Base-by-base conservation (phyloP, 2,329 filamentous ascomycete species). In the Hymenoscyphus occultus region DNA sequence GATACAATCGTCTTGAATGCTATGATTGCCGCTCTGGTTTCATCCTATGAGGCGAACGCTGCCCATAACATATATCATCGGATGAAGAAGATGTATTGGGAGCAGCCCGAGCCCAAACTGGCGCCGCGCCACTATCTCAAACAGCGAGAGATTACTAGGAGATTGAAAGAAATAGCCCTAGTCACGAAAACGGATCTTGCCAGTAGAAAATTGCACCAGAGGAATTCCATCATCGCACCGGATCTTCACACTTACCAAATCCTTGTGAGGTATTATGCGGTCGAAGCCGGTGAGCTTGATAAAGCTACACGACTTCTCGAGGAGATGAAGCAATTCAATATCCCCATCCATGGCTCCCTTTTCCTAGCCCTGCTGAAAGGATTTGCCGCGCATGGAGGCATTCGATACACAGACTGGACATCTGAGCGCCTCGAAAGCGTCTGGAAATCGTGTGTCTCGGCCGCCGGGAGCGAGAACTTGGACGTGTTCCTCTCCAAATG, bases 1-100 rank as follows among this genome's bases (percentile, higher is more conserved):
- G 94, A 98, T 76, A 93, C 91, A 0, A 83, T 90, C 2, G 90
- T 93, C 14, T 82, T 98, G 76, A 98, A 98, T 74, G 91, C 90
- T 71, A 87, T 97, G 72, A 91, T 98, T 67, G 83, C 87, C 0
- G 88, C 92, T 1, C 83, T 98, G 22, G 82, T 97, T 56, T 83
- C 87, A 64, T 88, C 89, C 14, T 89, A 90, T 51, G 93, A 99
- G 74, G 85, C 89, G 48, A 79, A 82, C 6, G 88, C 91, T 0
- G 95, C 93, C 2, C 88, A 94, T 71, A 84, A 90, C 66, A 86
- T 97, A 12, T 97, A 97, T 72, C 80, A 86, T 64, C 87, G 88
- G 66, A 98, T 99, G 93, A 93, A 93, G 76, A 40, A 72, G 77
- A 59, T 71, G 32, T 70, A 75, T 61, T 32, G 65, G 7, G 64